Conservation (phyloP, 2,329 filamentous ascomycete genomes). For the Hypoxylon rubiginosum region DNA sequence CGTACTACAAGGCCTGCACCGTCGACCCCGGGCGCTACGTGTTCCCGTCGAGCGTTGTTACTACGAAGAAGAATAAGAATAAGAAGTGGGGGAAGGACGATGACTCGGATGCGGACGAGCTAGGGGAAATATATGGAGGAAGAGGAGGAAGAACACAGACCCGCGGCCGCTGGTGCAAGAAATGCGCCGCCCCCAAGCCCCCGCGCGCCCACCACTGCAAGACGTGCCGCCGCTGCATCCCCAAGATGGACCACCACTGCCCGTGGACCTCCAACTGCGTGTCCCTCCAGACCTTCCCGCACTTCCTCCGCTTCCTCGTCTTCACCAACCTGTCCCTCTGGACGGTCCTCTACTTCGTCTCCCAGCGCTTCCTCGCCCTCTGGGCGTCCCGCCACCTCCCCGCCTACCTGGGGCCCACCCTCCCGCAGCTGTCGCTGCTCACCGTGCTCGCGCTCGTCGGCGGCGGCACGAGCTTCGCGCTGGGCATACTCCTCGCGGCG, state of each 20-base stretch:
- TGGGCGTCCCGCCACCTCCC: slow-evolving; percentile 77
- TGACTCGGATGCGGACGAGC: slow-evolving; percentile 45
- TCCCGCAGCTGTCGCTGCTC: slow-evolving; percentile 70
- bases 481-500: slow-evolving; percentile 75
- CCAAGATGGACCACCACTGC: slow-evolving; percentile 89
- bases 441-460: slow-evolving; percentile 71
- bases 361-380: slow-evolving; percentile 68
- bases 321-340: slow-evolving; percentile 77
- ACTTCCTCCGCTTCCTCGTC: slow-evolving; percentile 83
- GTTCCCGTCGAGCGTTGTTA: slow-evolving; percentile 54
- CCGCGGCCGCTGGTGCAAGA: slow-evolving; percentile 78
- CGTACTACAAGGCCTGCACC: slow-evolving; percentile 74
- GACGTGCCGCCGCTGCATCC: slow-evolving; percentile 79
- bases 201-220: slow-evolving; percentile 86
- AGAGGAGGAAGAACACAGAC: slow-evolving; percentile 20
- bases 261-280: slow-evolving; percentile 89
- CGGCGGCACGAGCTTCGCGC: slow-evolving; percentile 70
- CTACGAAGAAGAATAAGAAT: slow-evolving; percentile 34
- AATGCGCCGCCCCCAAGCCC: slow-evolving; percentile 81
- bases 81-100: slow-evolving; percentile 46
- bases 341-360: slow-evolving; percentile 72
- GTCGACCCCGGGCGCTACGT: slow-evolving; percentile 69
- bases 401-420: slow-evolving; percentile 78
- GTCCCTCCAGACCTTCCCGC: slow-evolving; percentile 83
- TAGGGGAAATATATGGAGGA: slow-evolving; percentile 22